These are phyloP conservation scores for Pythium scleroteichum DNA, from an alignment of 352 stramenopile genomes.

Conservation along the genomic window DNA sequence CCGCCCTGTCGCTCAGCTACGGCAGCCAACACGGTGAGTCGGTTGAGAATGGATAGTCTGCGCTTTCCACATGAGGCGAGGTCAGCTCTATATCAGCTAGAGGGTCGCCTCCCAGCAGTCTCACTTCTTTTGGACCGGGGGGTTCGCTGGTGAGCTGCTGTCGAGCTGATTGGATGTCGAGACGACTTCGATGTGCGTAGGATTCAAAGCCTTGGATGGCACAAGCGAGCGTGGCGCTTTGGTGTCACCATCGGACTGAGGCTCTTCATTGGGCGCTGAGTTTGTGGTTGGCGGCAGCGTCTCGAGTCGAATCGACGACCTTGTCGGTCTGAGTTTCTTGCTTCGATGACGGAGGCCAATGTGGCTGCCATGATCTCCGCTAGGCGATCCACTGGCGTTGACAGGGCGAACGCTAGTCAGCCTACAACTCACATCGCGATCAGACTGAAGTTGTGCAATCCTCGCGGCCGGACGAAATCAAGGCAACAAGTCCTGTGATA, in stretches of 20 bases:
- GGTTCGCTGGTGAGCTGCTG: not conserved
- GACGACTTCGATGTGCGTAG: not conserved
- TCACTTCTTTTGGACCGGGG: slow-evolving; percentile 15
- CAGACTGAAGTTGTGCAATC: not conserved
- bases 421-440: not conserved
- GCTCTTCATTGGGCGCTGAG: not conserved
- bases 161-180: slow-evolving; percentile 13
- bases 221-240: not conserved
- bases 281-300: slow-evolving; percentile 15
- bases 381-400: not conserved
- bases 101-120: not conserved
- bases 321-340: slow-evolving; percentile 18
- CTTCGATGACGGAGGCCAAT: not conserved
- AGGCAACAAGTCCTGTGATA: no score
- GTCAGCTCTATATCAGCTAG: not conserved
- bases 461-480: not conserved
- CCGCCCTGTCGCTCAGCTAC: slow-evolving; percentile 21
- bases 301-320: slow-evolving; percentile 23
- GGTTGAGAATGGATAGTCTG: slow-evolving; percentile 34
- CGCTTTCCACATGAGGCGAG: not conserved
- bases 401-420: not conserved
- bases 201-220: not conserved
- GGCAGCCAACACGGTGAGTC: slow-evolving; percentile 22
- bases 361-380: not conserved
- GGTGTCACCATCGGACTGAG: slow-evolving; percentile 2